Base-by-base conservation (phyloP, 345 rosid species). In the Turnera subulata region DNA sequence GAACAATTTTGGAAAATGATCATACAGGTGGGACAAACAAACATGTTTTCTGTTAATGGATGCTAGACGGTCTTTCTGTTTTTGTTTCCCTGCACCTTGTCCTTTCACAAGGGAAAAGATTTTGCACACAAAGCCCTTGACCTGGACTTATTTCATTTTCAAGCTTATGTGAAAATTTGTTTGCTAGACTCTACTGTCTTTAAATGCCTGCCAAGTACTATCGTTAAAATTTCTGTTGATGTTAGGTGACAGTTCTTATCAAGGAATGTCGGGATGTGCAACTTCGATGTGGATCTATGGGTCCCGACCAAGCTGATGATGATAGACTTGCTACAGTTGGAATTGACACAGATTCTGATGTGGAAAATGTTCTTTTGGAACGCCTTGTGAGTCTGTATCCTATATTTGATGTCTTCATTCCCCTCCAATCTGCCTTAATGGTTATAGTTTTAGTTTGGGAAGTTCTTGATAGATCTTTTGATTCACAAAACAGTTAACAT, bases 201-300 rank as follows among this genome's bases (percentile, higher is more conserved):
- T 32, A 15, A n/a, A 11, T 49, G 5, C 39, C n/a, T 17, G 9
- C 6, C 8, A n/a, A 6, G 6, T 40, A 50, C 18, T 55, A 23
- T 48, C 12, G 2, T 49, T 56, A 19, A 24, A 29, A 29, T 29
- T 18, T 37, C 9, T 33, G 24, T 6, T 18, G n/a, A 48, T 54
- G 22, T 53, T 70, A 92, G 98, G 93, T 92, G 55, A 84, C 98
- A 1, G 56, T 92, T 63, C 96, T 92, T 48, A 83, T 92, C 42
- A 92, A 89, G 81, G 98, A 92, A 70, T 92, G 98, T 56, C 88
- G 96, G 53, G 96, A 89, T 64, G 79, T 92, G 59, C 98, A 92
- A 73, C 79, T 92, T 38, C 94, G 88, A 6, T 80, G 89, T 81
- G 97, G 98, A 67, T 75, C 84, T 63, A 50, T 67, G 53, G 73